These are phyloP conservation scores for Claviceps purpurea DNA, from an alignment of 2,329 filamentous ascomycete species.

Conservation along the genomic window DNA sequence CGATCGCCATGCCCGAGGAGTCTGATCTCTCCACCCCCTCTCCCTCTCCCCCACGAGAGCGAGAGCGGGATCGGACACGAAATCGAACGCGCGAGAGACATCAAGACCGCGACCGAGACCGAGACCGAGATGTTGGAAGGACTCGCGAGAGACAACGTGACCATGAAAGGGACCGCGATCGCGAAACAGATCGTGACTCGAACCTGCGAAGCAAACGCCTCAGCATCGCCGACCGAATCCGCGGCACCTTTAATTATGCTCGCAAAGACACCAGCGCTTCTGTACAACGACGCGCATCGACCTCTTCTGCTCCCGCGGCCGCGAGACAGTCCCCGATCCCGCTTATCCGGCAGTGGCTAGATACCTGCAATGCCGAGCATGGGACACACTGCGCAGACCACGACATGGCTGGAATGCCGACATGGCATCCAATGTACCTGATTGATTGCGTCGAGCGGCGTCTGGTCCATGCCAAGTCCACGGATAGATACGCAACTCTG, in stretches of 20 bases:
- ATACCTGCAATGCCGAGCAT: slow-evolving; percentile 29
- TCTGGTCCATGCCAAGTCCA: slow-evolving; percentile 24
- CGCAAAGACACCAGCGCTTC: slow-evolving; percentile 16
- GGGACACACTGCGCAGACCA: slow-evolving; percentile 24
- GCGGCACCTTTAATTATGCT: slow-evolving; percentile 20
- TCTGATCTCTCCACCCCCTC: slow-evolving; percentile 1
- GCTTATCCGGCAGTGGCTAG: slow-evolving; percentile 29
- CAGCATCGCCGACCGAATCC: slow-evolving; percentile 27
- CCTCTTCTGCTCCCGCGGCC: slow-evolving; percentile 13
- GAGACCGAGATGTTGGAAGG: slow-evolving; percentile 4
- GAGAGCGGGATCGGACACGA: background rate
- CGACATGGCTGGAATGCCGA: slow-evolving; percentile 13
- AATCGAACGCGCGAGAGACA: slow-evolving; percentile 1
- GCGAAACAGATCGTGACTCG: slow-evolving; percentile 14
- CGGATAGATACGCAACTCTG: slow-evolving; percentile 29
- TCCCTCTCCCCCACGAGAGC: slow-evolving; percentile 1
- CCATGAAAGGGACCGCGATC: slow-evolving; percentile 11
- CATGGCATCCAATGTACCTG: slow-evolving; percentile 27
- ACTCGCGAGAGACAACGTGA: slow-evolving; percentile 1
- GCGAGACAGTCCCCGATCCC: slow-evolving; percentile 22
- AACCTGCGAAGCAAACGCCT: slow-evolving; percentile 22
- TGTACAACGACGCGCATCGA: slow-evolving; percentile 18
- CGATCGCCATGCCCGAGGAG: slow-evolving; percentile 4
- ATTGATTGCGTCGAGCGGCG: slow-evolving; percentile 26
- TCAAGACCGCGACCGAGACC: background rate